These are phyloP conservation scores for Mrakia frigida DNA, from an alignment of 768 basidiomycete genomes.

Conservation along the genomic window DNA sequence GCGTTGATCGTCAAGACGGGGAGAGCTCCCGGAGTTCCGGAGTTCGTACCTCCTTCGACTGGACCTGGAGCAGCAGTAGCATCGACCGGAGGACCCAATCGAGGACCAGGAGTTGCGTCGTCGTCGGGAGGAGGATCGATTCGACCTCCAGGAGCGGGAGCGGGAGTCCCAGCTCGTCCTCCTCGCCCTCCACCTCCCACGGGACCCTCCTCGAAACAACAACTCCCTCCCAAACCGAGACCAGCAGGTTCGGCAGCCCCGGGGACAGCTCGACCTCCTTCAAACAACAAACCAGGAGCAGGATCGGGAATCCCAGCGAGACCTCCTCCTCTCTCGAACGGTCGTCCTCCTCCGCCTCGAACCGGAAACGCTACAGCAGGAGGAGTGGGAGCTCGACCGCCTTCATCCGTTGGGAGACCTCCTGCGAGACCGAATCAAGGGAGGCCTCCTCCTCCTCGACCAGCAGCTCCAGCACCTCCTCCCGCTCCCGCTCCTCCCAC, in stretches of 20 bases:
- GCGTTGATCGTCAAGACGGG: constrained; percentile 25
- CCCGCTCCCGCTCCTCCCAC: background rate
- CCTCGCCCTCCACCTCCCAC: background rate
- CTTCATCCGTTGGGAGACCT: too few relatives aligned
- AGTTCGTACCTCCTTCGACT: background rate
- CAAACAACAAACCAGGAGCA: background rate
- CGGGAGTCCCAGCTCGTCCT: background rate
- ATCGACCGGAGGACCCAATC: background rate
- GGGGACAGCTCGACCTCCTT: too few relatives aligned
- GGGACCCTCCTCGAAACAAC: background rate
- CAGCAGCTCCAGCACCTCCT: background rate
- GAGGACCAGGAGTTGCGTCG: background rate
- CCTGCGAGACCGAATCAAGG: too few relatives aligned
- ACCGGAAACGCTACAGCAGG: too few relatives aligned
- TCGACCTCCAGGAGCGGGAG: background rate
- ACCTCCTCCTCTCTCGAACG: background rate
- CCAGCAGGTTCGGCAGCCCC: background rate
- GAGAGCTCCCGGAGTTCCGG: background rate
- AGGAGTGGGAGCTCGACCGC: too few relatives aligned
- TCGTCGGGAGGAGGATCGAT: background rate
- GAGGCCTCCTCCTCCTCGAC: background rate
- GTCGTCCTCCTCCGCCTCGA: too few relatives aligned
- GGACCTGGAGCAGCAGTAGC: background rate
- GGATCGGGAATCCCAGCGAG: background rate
- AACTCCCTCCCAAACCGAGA: background rate